These are phyloP conservation scores for Nicotiana tomentosiformis DNA, from an alignment of 257 asterid genomes.

Conservation along the genomic window DNA sequence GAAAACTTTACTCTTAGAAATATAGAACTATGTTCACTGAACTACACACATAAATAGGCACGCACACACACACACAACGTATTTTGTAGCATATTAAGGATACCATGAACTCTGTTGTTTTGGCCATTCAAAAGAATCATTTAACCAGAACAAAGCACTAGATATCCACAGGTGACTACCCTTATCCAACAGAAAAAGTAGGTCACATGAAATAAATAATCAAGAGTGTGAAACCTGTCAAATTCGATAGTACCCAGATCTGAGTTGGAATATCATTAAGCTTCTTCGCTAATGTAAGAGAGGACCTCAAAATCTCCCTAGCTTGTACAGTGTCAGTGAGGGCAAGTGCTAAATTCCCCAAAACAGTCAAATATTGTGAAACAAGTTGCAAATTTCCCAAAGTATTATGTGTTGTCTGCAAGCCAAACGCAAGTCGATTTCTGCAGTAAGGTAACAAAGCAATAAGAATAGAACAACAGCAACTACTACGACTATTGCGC, in stretches of 20 bases:
- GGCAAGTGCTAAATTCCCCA: slow-evolving; percentile 85
- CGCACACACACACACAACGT: background rate
- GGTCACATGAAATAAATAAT: background rate
- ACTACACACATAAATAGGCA: background rate
- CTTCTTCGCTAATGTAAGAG: slow-evolving; percentile 87
- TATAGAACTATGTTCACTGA: background rate
- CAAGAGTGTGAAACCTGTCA: slow-evolving; percentile 50
- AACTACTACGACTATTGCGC: background rate
- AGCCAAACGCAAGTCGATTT: slow-evolving; percentile 76
- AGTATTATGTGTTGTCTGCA: slow-evolving; percentile 78
- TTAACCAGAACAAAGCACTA: background rate
- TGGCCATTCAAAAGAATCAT: background rate
- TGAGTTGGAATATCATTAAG: slow-evolving; percentile 87
- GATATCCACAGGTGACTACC: background rate
- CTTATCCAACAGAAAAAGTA: background rate
- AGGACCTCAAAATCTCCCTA: slow-evolving; percentile 88
- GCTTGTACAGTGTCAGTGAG: slow-evolving; percentile 95
- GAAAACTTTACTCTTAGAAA: background rate
- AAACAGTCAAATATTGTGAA: slow-evolving; percentile 84
- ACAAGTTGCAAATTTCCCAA: slow-evolving; percentile 95
- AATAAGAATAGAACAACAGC: background rate
- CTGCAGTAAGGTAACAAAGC: slow-evolving; percentile 36
- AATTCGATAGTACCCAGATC: slow-evolving; percentile 79
- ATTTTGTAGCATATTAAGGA: background rate
- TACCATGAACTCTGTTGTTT: background rate